These are phyloP conservation scores for Mortierella sp. DNA, from an alignment of 371 early-diverging fungal species.

Conservation along the genomic window DNA sequence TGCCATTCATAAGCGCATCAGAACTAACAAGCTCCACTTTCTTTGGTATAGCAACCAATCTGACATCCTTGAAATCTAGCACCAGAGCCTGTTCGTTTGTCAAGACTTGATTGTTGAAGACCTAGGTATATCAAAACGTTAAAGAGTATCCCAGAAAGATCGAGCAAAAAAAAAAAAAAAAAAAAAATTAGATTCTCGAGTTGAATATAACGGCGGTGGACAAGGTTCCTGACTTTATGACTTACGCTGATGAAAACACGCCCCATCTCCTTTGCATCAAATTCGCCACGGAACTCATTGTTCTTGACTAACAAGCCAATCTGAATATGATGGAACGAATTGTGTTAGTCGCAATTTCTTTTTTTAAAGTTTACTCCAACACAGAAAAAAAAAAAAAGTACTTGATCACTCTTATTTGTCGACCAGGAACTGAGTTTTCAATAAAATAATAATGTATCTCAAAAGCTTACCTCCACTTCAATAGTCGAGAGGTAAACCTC, in stretches of 20 bases:
- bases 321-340: not conserved
- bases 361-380: too few relatives aligned
- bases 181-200: not conserved
- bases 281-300: conserved; percentile 68
- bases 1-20: conserved; percentile 62
- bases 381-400: not conserved
- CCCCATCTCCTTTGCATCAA: conserved; percentile 81
- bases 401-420: not conserved
- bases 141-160: too few relatives aligned
- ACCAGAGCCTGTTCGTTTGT: conserved; percentile 75
- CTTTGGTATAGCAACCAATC: conserved; percentile 70
- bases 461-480: conserved; percentile 73
- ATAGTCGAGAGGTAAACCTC: conserved; percentile 78
- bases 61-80: conserved; percentile 87
- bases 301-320: conserved; percentile 59
- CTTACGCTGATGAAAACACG: conserved; percentile 73
- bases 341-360: too few relatives aligned
- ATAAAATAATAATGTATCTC: not conserved
- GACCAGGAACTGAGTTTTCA: not conserved
- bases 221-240: not conserved
- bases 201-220: too few relatives aligned
- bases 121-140: conserved; percentile 26
- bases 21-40: conserved; percentile 75
- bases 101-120: conserved; percentile 85
- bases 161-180: too few relatives aligned